Base-by-base conservation (phyloP, 257 asterid species). In the Capsicum baccatum region DNA sequence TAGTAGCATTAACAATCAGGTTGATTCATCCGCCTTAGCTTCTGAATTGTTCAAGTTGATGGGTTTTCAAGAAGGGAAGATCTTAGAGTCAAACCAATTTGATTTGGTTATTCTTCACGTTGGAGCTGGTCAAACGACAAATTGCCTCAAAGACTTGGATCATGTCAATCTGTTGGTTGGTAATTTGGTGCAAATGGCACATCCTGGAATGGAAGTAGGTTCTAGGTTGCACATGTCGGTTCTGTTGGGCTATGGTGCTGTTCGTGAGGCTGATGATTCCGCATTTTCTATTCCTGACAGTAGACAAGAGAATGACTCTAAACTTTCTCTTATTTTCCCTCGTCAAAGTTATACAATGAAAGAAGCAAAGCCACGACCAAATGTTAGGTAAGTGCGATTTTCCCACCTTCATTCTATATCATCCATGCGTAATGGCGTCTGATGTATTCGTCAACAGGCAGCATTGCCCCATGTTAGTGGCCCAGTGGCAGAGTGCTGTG, bases 401-500 rank as follows among this genome's bases (percentile, higher is more conserved):
- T n/a, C 16, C 14, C 80, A 39, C 52, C 9, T 69, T 79, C 33
- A 71, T 83, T 58, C 37, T 58, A 6, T 82, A 16, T n/a, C 50
- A 9, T 58, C 50, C 13, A 6, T 33, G 70, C 42, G 37, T 80
- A 44, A 12, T 26, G 50, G 59, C 4, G 1, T 5, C 33, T 91
- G 58, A 89, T 57, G 33, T 42, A n/a, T 47, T 80, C 19, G 19
- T 70, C 88, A 71, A 71, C 91, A 96, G 99, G 92, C 83, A 80
- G 12, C 86, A 88, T 74, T 86, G 93, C 55, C 99, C 98, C 6
- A 92, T 97, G 92, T 89, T 95, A 83, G 85, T 91, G 88, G 97
- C 98, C 68, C 99, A 95, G 85, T 92, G 92, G 91, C 99, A 97
- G 94, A 89, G 86, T 81, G 98, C 92, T 73, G 97, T 93, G 59